Percentiles rank a stretch among this genome's conserved stretches.
Conservation (phyloP, 2,329 filamentous ascomycete genomes). For the Xylaria sp. region DNA sequence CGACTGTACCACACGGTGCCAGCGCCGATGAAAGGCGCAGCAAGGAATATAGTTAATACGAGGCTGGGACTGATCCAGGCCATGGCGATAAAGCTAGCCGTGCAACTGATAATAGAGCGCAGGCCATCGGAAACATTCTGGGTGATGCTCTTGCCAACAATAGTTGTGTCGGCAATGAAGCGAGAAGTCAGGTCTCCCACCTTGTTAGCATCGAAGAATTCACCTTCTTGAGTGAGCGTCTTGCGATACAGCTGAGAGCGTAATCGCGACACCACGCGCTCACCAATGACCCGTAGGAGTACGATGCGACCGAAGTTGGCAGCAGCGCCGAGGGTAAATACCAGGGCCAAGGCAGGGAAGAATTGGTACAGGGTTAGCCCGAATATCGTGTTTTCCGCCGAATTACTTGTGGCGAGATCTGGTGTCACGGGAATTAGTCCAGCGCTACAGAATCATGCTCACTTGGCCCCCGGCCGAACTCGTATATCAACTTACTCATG, state of each 20-base stretch:
- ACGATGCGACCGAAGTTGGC: conserved; percentile 96
- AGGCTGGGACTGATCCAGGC: conserved; percentile 93
- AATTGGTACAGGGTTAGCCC: conserved; percentile 88
- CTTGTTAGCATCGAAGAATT: conserved; percentile 98
- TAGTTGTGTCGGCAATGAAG: conserved; percentile 94
- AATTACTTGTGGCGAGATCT: conserved; percentile 84
- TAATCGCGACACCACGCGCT: conserved; percentile 90
- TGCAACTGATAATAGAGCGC: conserved; percentile 87
- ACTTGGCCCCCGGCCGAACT: background rate
- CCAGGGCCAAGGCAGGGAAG: conserved; percentile 79
- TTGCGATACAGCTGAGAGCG: conserved; percentile 89
- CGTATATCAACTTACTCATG: conserved; percentile 55
- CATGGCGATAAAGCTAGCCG: conserved; percentile 92
- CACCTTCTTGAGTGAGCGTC: conserved; percentile 96
- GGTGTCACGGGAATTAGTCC: conserved; percentile 24
- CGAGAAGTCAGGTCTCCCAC: conserved; percentile 96
- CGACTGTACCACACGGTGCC: conserved; percentile 93
- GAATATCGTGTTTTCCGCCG: conserved; percentile 76
- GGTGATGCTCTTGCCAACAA: conserved; percentile 98
- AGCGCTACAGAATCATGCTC: background rate
- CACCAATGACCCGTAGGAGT: conserved; percentile 91
- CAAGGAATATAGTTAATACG: conserved; percentile 84
- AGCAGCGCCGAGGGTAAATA: conserved; percentile 84
- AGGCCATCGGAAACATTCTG: conserved; percentile 98
- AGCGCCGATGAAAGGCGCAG: conserved; percentile 91